Base-by-base conservation (phyloP, 2,329 filamentous ascomycete genomes). In the Penicillium freii region DNA sequence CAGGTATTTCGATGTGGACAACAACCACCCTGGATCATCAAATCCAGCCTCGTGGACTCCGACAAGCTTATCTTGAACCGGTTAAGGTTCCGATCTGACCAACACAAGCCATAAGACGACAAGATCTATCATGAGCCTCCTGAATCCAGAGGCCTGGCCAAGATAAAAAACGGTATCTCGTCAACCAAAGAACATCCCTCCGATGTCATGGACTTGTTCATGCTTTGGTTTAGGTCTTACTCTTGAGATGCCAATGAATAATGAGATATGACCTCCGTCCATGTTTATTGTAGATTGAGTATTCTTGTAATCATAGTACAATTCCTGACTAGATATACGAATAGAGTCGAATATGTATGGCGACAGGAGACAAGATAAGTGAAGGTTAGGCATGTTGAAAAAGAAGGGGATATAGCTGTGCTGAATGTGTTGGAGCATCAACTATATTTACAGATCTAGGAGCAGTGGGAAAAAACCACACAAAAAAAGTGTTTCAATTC, bases 221-320 rank as follows among this genome's bases (percentile, higher is more conserved):
- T 45, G 50, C 38, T 60, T 61, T 54, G 54, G 53, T 42, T 58
- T 50, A 56, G 60, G 51, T 61, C 55, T 59, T 56, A 54, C 57
- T 51, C 56, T 61, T 61, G 51, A 59, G 60, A 63, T 62, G 54
- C 51, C 47, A 66, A 66, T 59, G 62, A 63, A 59, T 60, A 59
- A 66, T 62, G 63, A 64, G 60, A 66, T 59, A 64, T 59, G 63
- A 64, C 58, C 59, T 57, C 36, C 43, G 15, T 42, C 21, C 15
- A 23, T 34, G 13, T 40, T n/a, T 15, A 15, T 5, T 36, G 19
- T 45, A 31, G n/a, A 31, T 44, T 10, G 21, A 15, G 4, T 7
- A 15, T 9, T 44, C 5, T 11, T 10, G 21, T 51, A 23, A n/a
- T 25, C 33, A 7, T 29, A 27, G 15, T 10, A 13, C 31, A 1